These are phyloP conservation scores for Hygrophoropsis aurantiaca DNA, from an alignment of 768 basidiomycete genomes.

Conservation along the genomic window DNA sequence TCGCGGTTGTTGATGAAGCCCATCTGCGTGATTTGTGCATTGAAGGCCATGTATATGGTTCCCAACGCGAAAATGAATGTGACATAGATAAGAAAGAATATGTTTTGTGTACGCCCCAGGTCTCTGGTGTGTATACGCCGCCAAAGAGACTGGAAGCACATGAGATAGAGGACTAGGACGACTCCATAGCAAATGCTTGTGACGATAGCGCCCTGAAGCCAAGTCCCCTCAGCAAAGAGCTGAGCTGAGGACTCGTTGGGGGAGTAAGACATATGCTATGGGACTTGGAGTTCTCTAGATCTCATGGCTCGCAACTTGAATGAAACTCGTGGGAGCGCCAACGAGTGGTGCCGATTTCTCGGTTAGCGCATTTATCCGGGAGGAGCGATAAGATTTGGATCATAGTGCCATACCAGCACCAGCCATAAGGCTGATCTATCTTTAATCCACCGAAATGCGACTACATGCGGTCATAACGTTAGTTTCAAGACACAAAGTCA, in stretches of 20 bases:
- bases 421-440: too few relatives aligned
- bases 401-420: too few relatives aligned
- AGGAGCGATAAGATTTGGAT: too few relatives aligned
- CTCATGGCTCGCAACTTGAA: slow-evolving; percentile 1
- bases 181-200: slow-evolving; percentile 26
- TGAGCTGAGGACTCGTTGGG: slow-evolving; percentile 11
- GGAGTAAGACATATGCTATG: slow-evolving; percentile 14
- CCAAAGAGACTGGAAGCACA: slow-evolving; percentile 30
- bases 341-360: too few relatives aligned
- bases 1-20: slow-evolving; percentile 30
- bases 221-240: slow-evolving; percentile 25
- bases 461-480: too few relatives aligned
- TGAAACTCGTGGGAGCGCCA: slow-evolving; percentile 7
- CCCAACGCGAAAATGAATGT: slow-evolving; percentile 25
- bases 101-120: slow-evolving; percentile 12
- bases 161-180: slow-evolving; percentile 21
- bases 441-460: too few relatives aligned
- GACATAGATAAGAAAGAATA: slow-evolving; percentile 29
- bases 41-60: slow-evolving; percentile 25
- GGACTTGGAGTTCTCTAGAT: not conserved
- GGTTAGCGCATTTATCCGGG: too few relatives aligned
- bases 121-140: slow-evolving; percentile 12
- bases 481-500: too few relatives aligned
- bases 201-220: slow-evolving; percentile 29
- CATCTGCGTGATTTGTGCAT: slow-evolving; percentile 25